Conservation (phyloP, 2,329 filamentous ascomycete genomes). For the Beauveria varroae region DNA sequence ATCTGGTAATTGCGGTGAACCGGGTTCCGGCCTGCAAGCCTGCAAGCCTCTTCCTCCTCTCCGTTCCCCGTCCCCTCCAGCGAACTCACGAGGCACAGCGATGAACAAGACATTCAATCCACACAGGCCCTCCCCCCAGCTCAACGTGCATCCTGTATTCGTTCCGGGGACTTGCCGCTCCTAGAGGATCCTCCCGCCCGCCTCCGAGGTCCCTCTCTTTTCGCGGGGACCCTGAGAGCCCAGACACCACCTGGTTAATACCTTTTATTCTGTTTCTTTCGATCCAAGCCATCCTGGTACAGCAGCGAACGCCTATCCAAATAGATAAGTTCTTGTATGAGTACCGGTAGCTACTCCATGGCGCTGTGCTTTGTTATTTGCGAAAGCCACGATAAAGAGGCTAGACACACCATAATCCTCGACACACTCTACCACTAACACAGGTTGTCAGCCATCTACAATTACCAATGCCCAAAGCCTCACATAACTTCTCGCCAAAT, state of each 20-base stretch:
- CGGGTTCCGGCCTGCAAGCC: background rate
- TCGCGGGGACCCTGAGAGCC: conserved; percentile 3
- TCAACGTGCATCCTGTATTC: conserved; percentile 8
- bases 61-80: background rate
- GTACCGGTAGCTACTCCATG: too few species aligned
- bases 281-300: background rate
- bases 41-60: background rate
- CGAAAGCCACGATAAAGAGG: background rate
- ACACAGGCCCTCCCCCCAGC: background rate
- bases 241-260: too few species aligned
- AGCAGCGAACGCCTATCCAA: background rate
- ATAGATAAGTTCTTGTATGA: too few species aligned
- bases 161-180: background rate
- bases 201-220: background rate
- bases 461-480: background rate
- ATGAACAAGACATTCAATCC: background rate
- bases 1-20: conserved; percentile 9
- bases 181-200: background rate
- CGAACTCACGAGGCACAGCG: background rate
- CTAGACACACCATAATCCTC: background rate
- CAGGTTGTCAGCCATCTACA: too few species aligned
- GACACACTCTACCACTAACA: background rate
- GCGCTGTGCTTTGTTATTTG: too few species aligned
- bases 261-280: background rate
- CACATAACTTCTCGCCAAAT: background rate